Base-by-base conservation (phyloP, 345 rosid genomes). In the Aethionema arabicum region DNA sequence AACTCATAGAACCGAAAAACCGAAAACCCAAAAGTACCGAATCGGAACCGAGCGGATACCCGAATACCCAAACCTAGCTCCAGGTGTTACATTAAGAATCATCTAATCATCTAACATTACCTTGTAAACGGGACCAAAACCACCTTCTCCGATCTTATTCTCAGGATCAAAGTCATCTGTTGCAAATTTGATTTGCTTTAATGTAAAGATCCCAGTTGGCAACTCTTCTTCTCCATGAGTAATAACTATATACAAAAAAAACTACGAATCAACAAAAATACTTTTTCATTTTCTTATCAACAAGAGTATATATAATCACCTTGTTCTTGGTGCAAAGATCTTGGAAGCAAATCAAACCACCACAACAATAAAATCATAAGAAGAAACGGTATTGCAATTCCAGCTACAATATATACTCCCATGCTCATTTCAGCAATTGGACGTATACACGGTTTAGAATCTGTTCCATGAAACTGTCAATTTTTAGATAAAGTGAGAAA, bases 141-240 rank as follows among this genome's bases (percentile, higher is more conserved):
- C 86, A 47, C 90, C 90, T 72, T 79, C 90, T 49, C 90, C 90
- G 3, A 84, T 72, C 69, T 84, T 84, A 69, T 84, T 82, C 47
- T 11, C 36, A 33, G 77, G 32, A 57, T 69, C 77, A 60, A 84
- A 84, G 56, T 84, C 70, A 15, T 74, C 48, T 0, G 90, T 84
- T 37, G 90, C 90, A 66, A 56, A 60, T 59, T 67, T 78, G 42
- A 84, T 84, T 72, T 82, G 83, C 72, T 69, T 74, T 4, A 79
- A 72, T 41, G 85, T 74, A 58, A 82, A 84, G 33, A 66, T 75
- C 44, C 74, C 81, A 36, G 76, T 72, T 29, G 69, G 79, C 36
- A 75, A 65, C 52, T 78, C 85, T 12, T 69, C 72, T 46, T 64
- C 72, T 46, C 64, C 78, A 47, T 66, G n/a, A 16, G 62, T 52